Percentiles rank a stretch among this genome's conserved stretches.
phyloP scores from a whole-genome alignment of 371 early-diverging fungal species.

The Saksenaea vasiformis region DNA sequence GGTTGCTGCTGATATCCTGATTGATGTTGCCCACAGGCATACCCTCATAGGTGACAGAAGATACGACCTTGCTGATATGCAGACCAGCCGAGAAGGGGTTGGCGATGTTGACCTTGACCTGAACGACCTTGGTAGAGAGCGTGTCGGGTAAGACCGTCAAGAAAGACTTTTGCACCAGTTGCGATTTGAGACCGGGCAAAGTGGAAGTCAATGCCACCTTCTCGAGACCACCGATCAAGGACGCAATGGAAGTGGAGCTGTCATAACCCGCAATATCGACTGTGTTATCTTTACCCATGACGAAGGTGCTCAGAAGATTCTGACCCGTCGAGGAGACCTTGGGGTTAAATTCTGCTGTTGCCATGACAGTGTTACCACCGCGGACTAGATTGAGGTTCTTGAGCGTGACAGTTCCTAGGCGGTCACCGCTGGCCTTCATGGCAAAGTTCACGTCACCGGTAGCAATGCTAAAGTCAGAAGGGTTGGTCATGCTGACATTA shows the following conservation, averaged over 20 bases:
- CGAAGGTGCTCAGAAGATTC: slow-evolving; percentile 53
- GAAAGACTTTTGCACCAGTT: slow-evolving; percentile 49
- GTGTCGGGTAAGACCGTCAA: slow-evolving; percentile 50
- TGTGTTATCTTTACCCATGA: slow-evolving; percentile 53
- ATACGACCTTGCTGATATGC: slow-evolving; percentile 49
- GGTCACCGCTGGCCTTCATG: slow-evolving; percentile 39
- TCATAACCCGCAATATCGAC: slow-evolving; percentile 51
- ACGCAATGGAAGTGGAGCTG: slow-evolving; percentile 48
- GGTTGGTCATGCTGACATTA: slow-evolving; percentile 60
- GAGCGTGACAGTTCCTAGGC: slow-evolving; percentile 54
- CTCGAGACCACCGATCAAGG: slow-evolving; percentile 48
- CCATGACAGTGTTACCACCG: slow-evolving; percentile 48
- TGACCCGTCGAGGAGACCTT: slow-evolving; percentile 49
- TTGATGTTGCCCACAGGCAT: slow-evolving; percentile 56
- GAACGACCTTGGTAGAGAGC: slow-evolving; percentile 43
- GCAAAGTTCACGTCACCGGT: slow-evolving; percentile 55
- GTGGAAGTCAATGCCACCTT: slow-evolving; percentile 45
- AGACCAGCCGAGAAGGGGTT: slow-evolving; percentile 60
- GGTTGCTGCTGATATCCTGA: slow-evolving; percentile 48
- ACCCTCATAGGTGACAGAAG: slow-evolving; percentile 50
- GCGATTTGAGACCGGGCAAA: slow-evolving; percentile 56
- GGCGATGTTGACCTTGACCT: slow-evolving; percentile 54
- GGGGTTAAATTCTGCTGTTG: slow-evolving; percentile 53
- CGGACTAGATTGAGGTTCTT: slow-evolving; percentile 47
- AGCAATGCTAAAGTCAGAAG: slow-evolving; percentile 57